phyloP scores from a whole-genome alignment of 2,329 filamentous ascomycete genomes.

The Diaporthe vaccinii region DNA sequence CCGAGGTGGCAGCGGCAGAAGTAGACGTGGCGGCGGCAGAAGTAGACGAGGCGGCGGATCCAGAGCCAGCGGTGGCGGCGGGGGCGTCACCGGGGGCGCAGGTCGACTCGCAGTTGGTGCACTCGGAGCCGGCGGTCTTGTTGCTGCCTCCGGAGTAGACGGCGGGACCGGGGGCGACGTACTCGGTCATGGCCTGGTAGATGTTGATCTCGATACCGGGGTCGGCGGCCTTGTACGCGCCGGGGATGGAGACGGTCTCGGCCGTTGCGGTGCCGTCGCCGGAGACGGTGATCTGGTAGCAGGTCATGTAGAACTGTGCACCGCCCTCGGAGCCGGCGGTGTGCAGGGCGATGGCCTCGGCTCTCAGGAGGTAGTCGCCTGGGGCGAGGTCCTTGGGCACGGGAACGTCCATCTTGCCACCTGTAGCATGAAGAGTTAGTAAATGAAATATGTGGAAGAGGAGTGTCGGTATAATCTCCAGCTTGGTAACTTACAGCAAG shows the following conservation, averaged over 20 bases:
- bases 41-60: neutral
- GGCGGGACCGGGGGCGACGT: conserved; percentile 59
- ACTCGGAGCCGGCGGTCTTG: conserved; percentile 56
- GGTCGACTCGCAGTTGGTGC: conserved; percentile 56
- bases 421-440: conserved; percentile 40
- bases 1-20: neutral
- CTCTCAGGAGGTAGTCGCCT: conserved; percentile 61
- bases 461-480: neutral
- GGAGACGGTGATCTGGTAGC: conserved; percentile 53
- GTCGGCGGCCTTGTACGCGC: conserved; percentile 58
- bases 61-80: conserved; percentile 20
- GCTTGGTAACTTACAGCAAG: conserved; percentile 44
- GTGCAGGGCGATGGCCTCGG: conserved; percentile 64
- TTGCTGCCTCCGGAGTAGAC: conserved; percentile 57
- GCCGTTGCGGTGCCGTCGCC: conserved; percentile 48
- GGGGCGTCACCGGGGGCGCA: conserved; percentile 49
- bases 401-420: conserved; percentile 54
- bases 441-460: neutral
- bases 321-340: conserved; percentile 52
- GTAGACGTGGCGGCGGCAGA: neutral
- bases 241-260: conserved; percentile 55
- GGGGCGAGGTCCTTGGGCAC: conserved; percentile 50
- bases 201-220: conserved; percentile 64
- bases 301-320: conserved; percentile 57
- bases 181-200: conserved; percentile 56